A percentile compares a stretch with the other conserved stretches of the same genome.
Conservation (phyloP, 2,329 filamentous ascomycete species). For the Paecilomyces variotii region DNA sequence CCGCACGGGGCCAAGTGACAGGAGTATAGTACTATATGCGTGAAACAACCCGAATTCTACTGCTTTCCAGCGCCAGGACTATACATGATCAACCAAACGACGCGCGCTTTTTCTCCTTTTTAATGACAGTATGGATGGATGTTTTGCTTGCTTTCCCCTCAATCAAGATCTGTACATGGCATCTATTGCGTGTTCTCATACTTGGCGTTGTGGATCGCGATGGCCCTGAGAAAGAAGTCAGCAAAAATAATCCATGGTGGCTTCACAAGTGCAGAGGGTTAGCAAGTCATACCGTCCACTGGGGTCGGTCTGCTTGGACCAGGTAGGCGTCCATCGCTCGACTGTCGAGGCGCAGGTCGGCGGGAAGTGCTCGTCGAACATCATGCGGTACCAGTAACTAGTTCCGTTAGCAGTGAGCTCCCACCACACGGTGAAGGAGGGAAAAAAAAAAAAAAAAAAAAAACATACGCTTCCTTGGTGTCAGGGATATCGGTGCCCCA, state of each 20-base stretch:
- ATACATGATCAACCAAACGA: background rate
- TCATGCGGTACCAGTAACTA: slow-evolving; percentile 91
- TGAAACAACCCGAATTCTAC: background rate
- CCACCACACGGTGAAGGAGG: background rate
- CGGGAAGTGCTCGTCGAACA: slow-evolving; percentile 99
- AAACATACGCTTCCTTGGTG: slow-evolving; percentile 81
- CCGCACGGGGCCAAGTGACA: background rate
- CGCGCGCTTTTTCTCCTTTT: background rate
- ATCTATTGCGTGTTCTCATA: slow-evolving; percentile 48
- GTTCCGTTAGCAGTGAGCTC: slow-evolving; percentile 11
- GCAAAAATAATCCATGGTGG: background rate
- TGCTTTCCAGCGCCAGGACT: background rate
- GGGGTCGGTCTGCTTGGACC: slow-evolving; percentile 93
- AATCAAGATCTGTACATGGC: slow-evolving; percentile 3
- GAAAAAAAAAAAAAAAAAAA: slow-evolving; percentile 25
- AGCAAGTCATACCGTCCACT: slow-evolving; percentile 64
- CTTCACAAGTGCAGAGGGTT: background rate
- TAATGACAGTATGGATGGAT: background rate
- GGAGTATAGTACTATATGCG: background rate
- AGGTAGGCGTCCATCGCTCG: slow-evolving; percentile 93
- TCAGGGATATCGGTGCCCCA: slow-evolving; percentile 92
- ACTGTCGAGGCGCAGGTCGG: slow-evolving; percentile 84
- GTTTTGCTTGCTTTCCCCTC: background rate
- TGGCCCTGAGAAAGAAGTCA: slow-evolving; percentile 50
- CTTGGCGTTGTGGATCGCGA: slow-evolving; percentile 66